Percentiles rank a stretch among this genome's conserved stretches.
Conservation (phyloP, 2,329 filamentous ascomycete genomes). For the Calonectria pseudoreteaudii region DNA sequence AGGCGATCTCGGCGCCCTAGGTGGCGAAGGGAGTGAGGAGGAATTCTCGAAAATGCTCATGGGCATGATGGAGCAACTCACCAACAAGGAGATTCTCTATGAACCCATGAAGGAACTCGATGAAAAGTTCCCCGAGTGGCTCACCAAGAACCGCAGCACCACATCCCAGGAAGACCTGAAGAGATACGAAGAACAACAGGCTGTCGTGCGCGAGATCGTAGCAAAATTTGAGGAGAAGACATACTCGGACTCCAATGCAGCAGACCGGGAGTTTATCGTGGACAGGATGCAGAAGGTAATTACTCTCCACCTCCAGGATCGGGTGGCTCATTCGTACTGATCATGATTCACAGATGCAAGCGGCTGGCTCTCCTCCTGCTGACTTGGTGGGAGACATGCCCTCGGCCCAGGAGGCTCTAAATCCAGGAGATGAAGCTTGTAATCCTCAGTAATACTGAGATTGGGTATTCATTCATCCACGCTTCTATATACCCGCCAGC, state of each 20-base stretch:
- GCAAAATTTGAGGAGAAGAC: conserved; percentile 84
- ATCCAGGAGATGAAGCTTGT: conserved; percentile 71
- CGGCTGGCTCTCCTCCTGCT: conserved; percentile 86
- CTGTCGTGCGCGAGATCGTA: conserved; percentile 87
- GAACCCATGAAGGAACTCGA: conserved; percentile 98
- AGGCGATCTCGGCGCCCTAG: conserved; percentile 68
- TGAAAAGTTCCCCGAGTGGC: conserved; percentile 92
- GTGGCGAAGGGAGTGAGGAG: conserved; percentile 75
- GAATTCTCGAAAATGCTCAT: conserved; percentile 95
- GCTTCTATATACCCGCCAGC: conserved; percentile 43
- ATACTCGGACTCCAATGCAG: conserved; percentile 85
- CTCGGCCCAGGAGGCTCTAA: conserved; percentile 79
- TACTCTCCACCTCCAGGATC: conserved; percentile 34
- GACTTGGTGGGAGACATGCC: conserved; percentile 93
- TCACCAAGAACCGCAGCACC: conserved; percentile 78
- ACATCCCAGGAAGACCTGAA: conserved; percentile 78
- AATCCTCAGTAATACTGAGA: conserved; percentile 64
- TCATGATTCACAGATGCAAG: conserved; percentile 83
- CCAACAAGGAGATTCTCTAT: conserved; percentile 97
- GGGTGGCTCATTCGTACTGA: neutral
- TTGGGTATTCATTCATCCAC: conserved; percentile 37
- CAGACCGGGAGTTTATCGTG: conserved; percentile 91
- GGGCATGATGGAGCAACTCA: conserved; percentile 99
- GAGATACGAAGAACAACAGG: conserved; percentile 84
- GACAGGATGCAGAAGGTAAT: conserved; percentile 96